These are phyloP conservation scores for Penicillium concentricum DNA, from an alignment of 2,329 filamentous ascomycete genomes.

Conservation along the genomic window DNA sequence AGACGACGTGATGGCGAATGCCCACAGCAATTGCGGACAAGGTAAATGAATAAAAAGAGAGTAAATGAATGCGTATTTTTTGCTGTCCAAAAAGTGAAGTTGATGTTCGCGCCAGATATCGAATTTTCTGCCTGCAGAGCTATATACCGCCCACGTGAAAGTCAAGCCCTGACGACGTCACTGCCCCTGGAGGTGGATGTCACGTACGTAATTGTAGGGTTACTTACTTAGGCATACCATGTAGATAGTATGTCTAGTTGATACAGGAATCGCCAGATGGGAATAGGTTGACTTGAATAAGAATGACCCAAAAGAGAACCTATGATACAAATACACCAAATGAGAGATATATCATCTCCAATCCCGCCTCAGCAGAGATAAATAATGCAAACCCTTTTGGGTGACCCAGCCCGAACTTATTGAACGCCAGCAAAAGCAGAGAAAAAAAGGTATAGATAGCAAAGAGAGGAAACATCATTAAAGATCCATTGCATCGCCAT, in stretches of 20 bases:
- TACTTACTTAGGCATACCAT: too few relatives aligned
- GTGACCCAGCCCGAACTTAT: constrained; percentile 10
- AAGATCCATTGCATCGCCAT: constrained; percentile 38
- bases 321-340: constrained; percentile 17
- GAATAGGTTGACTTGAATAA: neutral
- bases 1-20: constrained; percentile 32
- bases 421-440: constrained; percentile 20
- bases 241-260: too few relatives aligned
- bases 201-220: neutral
- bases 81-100: constrained; percentile 6
- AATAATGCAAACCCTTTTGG: constrained; percentile 12
- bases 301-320: neutral
- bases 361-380: constrained; percentile 4
- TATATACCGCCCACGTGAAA: constrained; percentile 30
- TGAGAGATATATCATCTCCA: constrained; percentile 3
- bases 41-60: constrained; percentile 14
- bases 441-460: constrained; percentile 2
- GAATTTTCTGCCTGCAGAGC: constrained; percentile 25
- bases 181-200: neutral
- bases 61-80: constrained; percentile 10
- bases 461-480: constrained; percentile 19
- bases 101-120: constrained; percentile 8
- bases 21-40: constrained; percentile 22
- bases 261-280: too few relatives aligned
- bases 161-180: constrained; percentile 22